Conservation (phyloP, 306 rosid genomes). For the Trichosanthes cucumerina region DNA sequence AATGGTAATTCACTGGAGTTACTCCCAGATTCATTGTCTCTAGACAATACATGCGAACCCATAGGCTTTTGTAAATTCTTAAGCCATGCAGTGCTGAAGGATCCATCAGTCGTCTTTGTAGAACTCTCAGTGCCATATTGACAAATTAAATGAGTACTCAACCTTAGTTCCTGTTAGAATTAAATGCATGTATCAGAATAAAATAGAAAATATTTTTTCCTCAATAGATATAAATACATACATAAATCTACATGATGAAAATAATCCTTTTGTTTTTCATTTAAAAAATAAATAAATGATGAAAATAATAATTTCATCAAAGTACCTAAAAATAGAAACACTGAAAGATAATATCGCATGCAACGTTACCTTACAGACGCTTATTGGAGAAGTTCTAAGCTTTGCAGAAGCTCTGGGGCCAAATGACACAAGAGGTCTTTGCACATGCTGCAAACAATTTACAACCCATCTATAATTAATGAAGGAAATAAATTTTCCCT, state of each 20-base stretch:
- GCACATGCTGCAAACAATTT: slow-evolving; percentile 64
- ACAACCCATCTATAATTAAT: not conserved
- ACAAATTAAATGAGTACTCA: slow-evolving; percentile 71
- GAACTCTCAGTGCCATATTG: slow-evolving; percentile 68
- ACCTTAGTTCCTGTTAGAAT: slow-evolving; percentile 66
- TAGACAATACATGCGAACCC: slow-evolving; percentile 58
- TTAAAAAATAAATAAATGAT: not conserved
- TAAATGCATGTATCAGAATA: slow-evolving; percentile 8
- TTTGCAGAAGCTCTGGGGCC: slow-evolving; percentile 87
- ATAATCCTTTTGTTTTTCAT: not conserved
- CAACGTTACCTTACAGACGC: slow-evolving; percentile 71
- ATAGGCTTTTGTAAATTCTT: slow-evolving; percentile 66
- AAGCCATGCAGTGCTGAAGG: slow-evolving; percentile 79
- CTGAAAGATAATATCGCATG: slow-evolving; percentile 19
- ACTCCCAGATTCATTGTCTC: slow-evolving; percentile 48
- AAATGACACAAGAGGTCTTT: slow-evolving; percentile 80
- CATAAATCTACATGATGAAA: not conserved
- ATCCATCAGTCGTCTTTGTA: slow-evolving; percentile 68
- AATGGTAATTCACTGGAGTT: slow-evolving; percentile 49
- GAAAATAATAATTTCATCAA: not conserved
- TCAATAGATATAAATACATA: not conserved
- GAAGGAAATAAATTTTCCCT: not conserved
- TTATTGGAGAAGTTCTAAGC: slow-evolving; percentile 73
- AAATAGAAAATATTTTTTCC: slow-evolving; percentile 1
- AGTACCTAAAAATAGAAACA: slow-evolving; percentile 6